Conservation (phyloP, 768 basidiomycete species). For the Tricholoma furcatifolium region DNA sequence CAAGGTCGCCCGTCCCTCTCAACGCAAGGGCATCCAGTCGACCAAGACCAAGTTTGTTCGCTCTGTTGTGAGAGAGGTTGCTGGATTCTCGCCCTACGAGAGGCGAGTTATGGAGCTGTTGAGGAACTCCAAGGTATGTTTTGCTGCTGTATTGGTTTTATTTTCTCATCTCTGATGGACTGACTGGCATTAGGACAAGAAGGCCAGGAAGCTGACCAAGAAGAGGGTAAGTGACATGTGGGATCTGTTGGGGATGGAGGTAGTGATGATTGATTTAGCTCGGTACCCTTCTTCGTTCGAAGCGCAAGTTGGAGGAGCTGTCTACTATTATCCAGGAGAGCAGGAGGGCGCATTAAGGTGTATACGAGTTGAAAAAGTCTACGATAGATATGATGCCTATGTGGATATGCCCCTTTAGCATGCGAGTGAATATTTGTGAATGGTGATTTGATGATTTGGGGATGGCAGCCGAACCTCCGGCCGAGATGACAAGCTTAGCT, state of each 20-base stretch:
- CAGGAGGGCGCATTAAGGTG: constrained; percentile 60
- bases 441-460: too few species aligned
- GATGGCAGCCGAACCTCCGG: too few species aligned
- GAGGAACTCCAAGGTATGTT: constrained; percentile 91
- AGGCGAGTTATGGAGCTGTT: constrained; percentile 96
- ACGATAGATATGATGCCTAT: constrained; percentile 1
- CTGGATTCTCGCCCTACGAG: constrained; percentile 97
- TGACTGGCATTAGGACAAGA: constrained; percentile 86
- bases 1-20: constrained; percentile 72
- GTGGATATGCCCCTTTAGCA: neutral
- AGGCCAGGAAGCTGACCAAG: constrained; percentile 98
- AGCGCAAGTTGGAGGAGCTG: constrained; percentile 98
- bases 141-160: neutral
- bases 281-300: constrained; percentile 96
- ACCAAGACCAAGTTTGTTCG: constrained; percentile 93
- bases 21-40: constrained; percentile 90
- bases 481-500: too few species aligned
- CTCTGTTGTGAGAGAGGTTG: constrained; percentile 93
- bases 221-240: constrained; percentile 74
- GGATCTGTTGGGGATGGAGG: neutral
- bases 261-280: constrained; percentile 49
- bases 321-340: constrained; percentile 89
- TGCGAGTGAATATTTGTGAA: too few species aligned
- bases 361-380: neutral
- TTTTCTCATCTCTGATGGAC: neutral